Conservation (phyloP, 2,329 filamentous ascomycete genomes). For the Penicillium palitans region DNA sequence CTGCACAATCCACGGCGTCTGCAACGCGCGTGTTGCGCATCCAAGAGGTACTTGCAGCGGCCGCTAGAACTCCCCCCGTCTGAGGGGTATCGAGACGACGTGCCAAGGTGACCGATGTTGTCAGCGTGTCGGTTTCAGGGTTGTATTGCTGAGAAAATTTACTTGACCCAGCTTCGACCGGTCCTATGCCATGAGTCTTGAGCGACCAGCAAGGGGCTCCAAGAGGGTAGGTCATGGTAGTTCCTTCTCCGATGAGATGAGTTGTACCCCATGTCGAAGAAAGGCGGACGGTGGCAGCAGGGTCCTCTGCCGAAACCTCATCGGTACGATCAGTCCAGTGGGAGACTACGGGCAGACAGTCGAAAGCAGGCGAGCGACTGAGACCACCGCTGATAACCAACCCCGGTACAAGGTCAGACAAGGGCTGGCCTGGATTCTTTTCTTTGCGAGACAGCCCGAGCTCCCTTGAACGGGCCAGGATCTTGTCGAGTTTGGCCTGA, state of each 20-base stretch:
- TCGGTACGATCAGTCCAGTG: conserved; percentile 15
- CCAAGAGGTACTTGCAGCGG: conserved; percentile 13
- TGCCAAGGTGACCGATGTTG: conserved; percentile 13
- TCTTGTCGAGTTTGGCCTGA: conserved; percentile 11
- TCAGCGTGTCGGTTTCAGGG: conserved; percentile 12
- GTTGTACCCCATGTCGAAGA: conserved; percentile 14
- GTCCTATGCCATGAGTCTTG: conserved; percentile 12
- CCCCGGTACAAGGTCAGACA: conserved; percentile 16
- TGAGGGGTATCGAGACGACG: conserved; percentile 10
- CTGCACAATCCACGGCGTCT: conserved; percentile 15
- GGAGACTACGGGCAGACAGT: conserved; percentile 12
- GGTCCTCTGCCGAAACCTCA: conserved; percentile 13
- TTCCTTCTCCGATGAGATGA: conserved; percentile 14
- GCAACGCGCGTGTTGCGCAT: conserved; percentile 16
- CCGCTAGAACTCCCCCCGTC: conserved; percentile 11
- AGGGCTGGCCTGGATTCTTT: conserved; percentile 1
- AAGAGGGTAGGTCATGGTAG: conserved; percentile 1
- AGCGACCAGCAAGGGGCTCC: conserved; percentile 13
- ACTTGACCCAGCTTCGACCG: not conserved
- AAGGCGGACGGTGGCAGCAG: conserved; percentile 12
- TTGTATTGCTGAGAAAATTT: conserved; percentile 13
- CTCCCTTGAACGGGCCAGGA: conserved; percentile 13
- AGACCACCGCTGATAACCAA: conserved; percentile 14
- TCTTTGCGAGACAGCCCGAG: conserved; percentile 4
- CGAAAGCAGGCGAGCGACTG: conserved; percentile 18